phyloP scores from a whole-genome alignment of 139 green algal species.

The Tetraselmis chui region DNA sequence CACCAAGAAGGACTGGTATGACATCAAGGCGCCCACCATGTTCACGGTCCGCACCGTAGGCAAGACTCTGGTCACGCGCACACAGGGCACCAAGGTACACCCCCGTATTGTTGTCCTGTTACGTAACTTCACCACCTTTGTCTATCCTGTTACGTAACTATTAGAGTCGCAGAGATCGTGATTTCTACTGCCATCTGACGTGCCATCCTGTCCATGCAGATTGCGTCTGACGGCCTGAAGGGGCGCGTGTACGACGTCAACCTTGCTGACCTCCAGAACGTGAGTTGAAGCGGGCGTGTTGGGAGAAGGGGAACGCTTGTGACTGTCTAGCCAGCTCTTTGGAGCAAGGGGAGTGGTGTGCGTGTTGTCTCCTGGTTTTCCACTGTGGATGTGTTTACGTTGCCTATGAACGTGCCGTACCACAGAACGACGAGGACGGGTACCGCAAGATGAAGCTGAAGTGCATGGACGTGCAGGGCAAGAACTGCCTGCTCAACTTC shows the following conservation, averaged over 20 bases:
- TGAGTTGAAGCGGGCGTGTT: too few relatives aligned
- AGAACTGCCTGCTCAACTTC: conserved; percentile 97
- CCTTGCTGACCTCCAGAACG: conserved; percentile 95
- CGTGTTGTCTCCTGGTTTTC: conserved; percentile 7
- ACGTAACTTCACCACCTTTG: too few relatives aligned
- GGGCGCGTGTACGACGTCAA: conserved; percentile 92
- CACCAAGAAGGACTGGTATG: conserved; percentile 99
- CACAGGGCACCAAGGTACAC: conserved; percentile 93
- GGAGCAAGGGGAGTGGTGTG: not conserved
- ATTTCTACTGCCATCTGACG: not conserved
- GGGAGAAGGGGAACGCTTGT: too few relatives aligned
- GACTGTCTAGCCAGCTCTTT: not conserved
- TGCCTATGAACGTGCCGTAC: not conserved
- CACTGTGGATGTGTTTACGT: not conserved
- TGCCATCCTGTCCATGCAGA: conserved; percentile 48
- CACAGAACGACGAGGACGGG: conserved; percentile 92
- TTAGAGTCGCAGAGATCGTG: too few relatives aligned
- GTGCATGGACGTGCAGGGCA: conserved; percentile 94
- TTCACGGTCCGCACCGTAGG: conserved; percentile 87
- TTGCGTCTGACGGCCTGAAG: conserved; percentile 97
- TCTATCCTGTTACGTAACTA: too few relatives aligned
- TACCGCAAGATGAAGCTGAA: conserved; percentile 96
- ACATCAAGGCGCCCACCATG: conserved; percentile 95
- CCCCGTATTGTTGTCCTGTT: too few relatives aligned
- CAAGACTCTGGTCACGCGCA: conserved; percentile 97